Base-by-base conservation (phyloP, 352 stramenopile genomes). In the Phytophthora nicotianae region DNA sequence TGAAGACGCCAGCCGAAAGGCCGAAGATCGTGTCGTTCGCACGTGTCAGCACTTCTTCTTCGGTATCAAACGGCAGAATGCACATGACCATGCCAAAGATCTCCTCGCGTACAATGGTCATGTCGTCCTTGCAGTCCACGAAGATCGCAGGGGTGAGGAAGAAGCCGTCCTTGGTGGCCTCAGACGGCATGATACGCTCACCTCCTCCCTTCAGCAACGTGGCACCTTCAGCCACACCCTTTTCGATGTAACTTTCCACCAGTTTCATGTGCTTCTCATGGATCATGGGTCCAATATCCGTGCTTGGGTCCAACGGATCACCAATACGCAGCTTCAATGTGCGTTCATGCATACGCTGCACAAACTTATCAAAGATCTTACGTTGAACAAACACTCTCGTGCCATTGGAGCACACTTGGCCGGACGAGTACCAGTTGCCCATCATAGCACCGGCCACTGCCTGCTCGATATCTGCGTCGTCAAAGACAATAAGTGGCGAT, bases 141-240 rank as follows among this genome's bases (percentile, higher is more conserved):
- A 98, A 93, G 54, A 98, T 96, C 52, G 93, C 92, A 0, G 93
- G 93, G 46, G 83, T 77, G 23, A 98, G 60, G 74, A 96, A 98
- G 62, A 84, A 96, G 5, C 92, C 92, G n/a, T 90, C 65, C 42
- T 79, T 73, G 24, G 77, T 70, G 4, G 40, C 71, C 5, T 71
- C 50, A 2, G 71, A 76, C 23, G 81, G 85, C 50, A 72, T 70
- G 26, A 89, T 61, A 4, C 83, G 76, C 57, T 86, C 51, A 10
- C 78, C 83, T 20, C 85, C 85, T 17, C 79, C 78, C 33, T 71
- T 63, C 1, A 92, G 49, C 26, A 94, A 69, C 38, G 72, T 91
- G 5, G 83, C 83, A 47, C 81, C 83, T 37, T 91, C 77, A 13
- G 58, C 58, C 14, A 84, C 62, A 10, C 87, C 81, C 47, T 77